These are phyloP conservation scores for Neoscytalidium dimidiatum DNA, from an alignment of 2,329 filamentous ascomycete species.

Conservation along the genomic window DNA sequence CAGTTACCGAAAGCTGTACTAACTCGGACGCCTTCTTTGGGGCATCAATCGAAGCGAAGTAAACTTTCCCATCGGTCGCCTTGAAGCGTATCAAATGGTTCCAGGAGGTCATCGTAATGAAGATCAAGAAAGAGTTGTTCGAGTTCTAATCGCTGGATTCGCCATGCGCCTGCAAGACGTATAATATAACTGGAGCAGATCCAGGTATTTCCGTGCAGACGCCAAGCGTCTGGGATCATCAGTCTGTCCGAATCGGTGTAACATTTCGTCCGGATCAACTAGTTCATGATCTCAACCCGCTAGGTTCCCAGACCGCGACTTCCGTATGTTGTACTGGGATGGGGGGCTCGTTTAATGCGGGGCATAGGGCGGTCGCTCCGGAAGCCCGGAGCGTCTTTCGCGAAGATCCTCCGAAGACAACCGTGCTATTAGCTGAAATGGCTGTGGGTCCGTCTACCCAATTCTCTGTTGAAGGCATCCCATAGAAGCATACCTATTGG, in stretches of 20 bases:
- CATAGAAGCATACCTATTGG: fast-evolving
- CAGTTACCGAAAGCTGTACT: background rate
- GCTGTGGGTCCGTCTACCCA: background rate
- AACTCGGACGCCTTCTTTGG: background rate
- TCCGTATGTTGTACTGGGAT: background rate
- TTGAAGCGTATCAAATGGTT: background rate
- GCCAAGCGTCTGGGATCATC: background rate
- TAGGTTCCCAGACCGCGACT: too few relatives aligned
- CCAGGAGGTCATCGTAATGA: background rate
- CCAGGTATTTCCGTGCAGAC: background rate
- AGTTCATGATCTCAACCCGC: too few relatives aligned
- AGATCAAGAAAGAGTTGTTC: background rate
- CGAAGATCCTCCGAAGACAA: background rate
- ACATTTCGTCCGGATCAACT: background rate
- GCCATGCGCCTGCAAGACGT: background rate
- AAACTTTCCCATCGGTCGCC: background rate
- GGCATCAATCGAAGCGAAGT: background rate
- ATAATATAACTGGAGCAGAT: background rate
- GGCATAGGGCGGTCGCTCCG: background rate
- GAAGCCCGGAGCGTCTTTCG: background rate
- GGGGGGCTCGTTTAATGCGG: background rate
- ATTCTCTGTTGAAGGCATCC: background rate
- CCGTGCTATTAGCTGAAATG: background rate
- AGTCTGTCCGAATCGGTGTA: background rate
- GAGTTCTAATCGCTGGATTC: background rate